Evolutionary conservation across 2,329 filamentous ascomycete species (phyloP).

Genomic region (Sclerotinia minor): DNA sequence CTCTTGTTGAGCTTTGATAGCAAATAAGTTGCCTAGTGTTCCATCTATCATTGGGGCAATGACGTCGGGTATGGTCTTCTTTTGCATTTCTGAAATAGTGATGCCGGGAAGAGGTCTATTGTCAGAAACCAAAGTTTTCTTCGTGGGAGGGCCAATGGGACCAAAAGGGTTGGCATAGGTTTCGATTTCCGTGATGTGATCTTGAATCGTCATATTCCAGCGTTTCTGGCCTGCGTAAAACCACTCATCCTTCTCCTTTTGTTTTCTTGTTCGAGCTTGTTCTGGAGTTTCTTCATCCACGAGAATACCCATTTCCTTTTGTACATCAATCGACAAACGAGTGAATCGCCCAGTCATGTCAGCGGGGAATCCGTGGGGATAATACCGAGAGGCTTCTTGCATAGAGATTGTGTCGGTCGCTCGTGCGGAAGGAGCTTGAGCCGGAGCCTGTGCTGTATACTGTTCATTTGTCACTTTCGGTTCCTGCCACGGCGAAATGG

Average conservation of each 20-base stretch:
- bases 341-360: constrained; percentile 33
- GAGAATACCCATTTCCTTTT: constrained; percentile 27
- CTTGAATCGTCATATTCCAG: constrained; percentile 35
- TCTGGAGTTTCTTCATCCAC: constrained; percentile 11
- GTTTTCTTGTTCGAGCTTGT: constrained; percentile 25
- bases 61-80: constrained; percentile 32
- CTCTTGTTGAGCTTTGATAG: constrained; percentile 32
- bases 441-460: constrained; percentile 5
- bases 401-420: constrained; percentile 36
- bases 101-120: constrained; percentile 26
- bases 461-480: constrained; percentile 9
- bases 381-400: constrained; percentile 35
- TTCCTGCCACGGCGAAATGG: constrained; percentile 24
- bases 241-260: constrained; percentile 34
- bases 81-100: constrained; percentile 34
- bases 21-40: constrained; percentile 36
- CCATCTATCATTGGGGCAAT: constrained; percentile 35
- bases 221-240: constrained; percentile 39
- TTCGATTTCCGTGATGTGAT: constrained; percentile 34
- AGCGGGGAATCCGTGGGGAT: constrained; percentile 36
- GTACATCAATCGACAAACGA: constrained; percentile 29
- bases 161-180: constrained; percentile 27
- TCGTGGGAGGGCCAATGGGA: constrained; percentile 31
- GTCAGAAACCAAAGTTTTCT: constrained; percentile 24
- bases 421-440: background rate